Evolutionary conservation across 1,284 basidiomycete genomes (phyloP).

Genomic region (Rhodotorula glutinis): DNA sequence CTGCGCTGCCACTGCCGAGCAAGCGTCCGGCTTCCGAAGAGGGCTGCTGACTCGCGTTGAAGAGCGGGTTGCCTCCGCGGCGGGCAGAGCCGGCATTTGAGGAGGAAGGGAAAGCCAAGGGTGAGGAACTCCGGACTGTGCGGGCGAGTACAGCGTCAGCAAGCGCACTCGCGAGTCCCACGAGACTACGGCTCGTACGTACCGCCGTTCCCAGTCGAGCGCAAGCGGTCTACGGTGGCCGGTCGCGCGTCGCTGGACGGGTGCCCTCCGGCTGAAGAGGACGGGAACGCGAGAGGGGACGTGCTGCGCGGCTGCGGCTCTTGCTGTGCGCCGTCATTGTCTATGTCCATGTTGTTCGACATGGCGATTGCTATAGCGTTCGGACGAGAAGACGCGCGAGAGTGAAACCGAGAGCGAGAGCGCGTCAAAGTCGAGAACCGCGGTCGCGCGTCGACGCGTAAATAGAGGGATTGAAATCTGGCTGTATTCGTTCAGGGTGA

Average conservation of each 20-base stretch:
- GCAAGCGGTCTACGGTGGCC: constrained; percentile 10
- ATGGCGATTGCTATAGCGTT: background rate
- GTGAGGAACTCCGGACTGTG: constrained; percentile 22
- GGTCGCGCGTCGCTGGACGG: constrained; percentile 1
- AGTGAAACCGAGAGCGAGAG: background rate
- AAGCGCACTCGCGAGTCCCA: too few relatives aligned
- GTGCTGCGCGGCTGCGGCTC: constrained; percentile 22
- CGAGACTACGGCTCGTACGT: background rate
- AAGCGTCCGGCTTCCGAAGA: constrained; percentile 24
- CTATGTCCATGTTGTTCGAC: constrained; percentile 7
- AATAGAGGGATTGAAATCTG: too few relatives aligned
- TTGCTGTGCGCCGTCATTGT: background rate
- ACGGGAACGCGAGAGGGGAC: constrained; percentile 27
- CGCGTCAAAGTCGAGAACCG: background rate
- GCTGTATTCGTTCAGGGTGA: too few relatives aligned
- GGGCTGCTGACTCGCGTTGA: constrained; percentile 16
- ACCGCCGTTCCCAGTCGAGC: constrained; percentile 6
- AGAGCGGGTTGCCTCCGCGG: constrained; percentile 14
- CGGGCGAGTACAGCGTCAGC: background rate
- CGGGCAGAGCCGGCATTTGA: constrained; percentile 10
- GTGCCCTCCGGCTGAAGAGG: constrained; percentile 12
- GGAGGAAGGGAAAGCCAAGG: constrained; percentile 32
- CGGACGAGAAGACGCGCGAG: background rate
- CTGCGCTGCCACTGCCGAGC: background rate
- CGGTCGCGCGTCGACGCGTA: too few relatives aligned